Percentiles rank a stretch among this genome's conserved stretches.
Evolutionary conservation across 345 rosid species (phyloP).

Genomic region (Rhodomyrtus tomentosa): DNA sequence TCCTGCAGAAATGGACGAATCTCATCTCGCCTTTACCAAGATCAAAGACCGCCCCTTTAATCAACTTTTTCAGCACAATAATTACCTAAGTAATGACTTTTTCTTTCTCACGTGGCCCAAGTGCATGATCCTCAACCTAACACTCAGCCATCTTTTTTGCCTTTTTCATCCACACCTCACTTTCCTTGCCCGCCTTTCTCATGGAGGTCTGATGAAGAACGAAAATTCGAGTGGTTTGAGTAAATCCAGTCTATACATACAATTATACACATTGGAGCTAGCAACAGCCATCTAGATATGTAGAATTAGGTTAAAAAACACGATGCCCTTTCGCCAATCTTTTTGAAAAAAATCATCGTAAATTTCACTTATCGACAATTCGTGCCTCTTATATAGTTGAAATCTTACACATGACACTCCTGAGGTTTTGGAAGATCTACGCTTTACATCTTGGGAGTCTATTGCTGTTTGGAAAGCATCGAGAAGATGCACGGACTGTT

Average conservation of each 20-base stretch:
- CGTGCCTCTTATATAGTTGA: not conserved
- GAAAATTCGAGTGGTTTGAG: not conserved
- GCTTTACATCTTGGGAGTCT: not conserved
- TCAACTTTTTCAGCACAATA: not conserved
- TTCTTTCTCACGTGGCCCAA: not conserved
- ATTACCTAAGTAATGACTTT: not conserved
- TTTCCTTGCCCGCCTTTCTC: not conserved
- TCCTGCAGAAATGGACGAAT: not conserved
- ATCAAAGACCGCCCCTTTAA: not conserved
- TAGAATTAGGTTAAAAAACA: not conserved
- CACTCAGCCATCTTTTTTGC: not conserved
- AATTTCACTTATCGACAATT: not conserved
- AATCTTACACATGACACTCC: not conserved
- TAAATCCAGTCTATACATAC: not conserved
- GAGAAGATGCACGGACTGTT: not conserved
- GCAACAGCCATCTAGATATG: not conserved
- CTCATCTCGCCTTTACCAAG: not conserved
- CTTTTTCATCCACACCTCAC: not conserved
- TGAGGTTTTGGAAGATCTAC: not conserved
- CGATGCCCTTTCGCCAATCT: not conserved
- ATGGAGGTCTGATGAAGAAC: not conserved
- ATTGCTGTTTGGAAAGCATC: too few species aligned
- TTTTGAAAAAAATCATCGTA: not conserved
- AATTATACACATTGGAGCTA: not conserved
- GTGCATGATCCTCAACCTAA: not conserved